Evolutionary conservation across 345 rosid species (phyloP).

Genomic region (Cardamine occulta): DNA sequence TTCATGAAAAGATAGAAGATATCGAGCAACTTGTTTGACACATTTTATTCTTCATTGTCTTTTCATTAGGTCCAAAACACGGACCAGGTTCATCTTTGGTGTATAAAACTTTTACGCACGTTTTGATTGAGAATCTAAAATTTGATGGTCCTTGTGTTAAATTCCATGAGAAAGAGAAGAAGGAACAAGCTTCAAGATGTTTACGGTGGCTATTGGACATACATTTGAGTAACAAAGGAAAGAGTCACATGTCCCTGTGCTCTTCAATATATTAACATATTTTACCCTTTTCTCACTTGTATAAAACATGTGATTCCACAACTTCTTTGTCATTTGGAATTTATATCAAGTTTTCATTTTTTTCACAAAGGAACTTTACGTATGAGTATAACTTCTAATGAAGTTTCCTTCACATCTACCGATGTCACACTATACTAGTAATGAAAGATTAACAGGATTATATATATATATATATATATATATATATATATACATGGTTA

Average conservation of each 20-base stretch:
- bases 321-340: background rate
- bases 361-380: background rate
- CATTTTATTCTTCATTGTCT: slow-evolving; percentile 12
- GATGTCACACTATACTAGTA: background rate
- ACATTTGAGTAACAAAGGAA: slow-evolving; percentile 13
- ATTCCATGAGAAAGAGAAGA: slow-evolving; percentile 15
- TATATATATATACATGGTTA: background rate
- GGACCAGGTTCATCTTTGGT: slow-evolving; percentile 25
- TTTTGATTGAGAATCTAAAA: slow-evolving; percentile 20
- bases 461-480: background rate
- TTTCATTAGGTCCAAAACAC: slow-evolving; percentile 6
- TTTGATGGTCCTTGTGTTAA: background rate
- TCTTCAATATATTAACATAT: slow-evolving; percentile 8
- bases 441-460: background rate
- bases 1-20: background rate
- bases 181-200: background rate
- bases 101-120: slow-evolving; percentile 2
- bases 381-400: background rate
- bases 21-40: background rate
- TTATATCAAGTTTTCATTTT: too few relatives aligned
- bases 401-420: background rate
- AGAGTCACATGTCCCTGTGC: slow-evolving; percentile 34
- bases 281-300: background rate
- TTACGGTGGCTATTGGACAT: slow-evolving; percentile 34
- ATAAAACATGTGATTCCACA: background rate